These are phyloP conservation scores for Globisporangium echinulatum DNA, from an alignment of 352 stramenopile genomes.

Conservation along the genomic window DNA sequence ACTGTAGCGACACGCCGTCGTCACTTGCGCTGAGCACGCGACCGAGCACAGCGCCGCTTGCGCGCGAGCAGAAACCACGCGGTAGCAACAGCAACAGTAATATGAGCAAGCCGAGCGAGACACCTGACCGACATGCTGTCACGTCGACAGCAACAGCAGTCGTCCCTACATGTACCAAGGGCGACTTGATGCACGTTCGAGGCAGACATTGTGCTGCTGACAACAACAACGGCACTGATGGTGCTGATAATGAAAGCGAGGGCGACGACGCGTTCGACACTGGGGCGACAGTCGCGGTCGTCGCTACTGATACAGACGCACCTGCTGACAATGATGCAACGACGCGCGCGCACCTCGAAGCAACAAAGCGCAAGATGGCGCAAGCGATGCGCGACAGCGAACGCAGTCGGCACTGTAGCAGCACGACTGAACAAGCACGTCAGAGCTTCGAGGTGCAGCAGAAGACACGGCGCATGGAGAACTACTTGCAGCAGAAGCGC, in stretches of 20 bases:
- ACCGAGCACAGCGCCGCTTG: conserved; percentile 3
- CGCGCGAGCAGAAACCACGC: background rate
- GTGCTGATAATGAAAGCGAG: background rate
- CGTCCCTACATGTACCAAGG: no score
- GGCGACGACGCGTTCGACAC: conserved; percentile 4
- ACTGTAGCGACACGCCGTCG: conserved; percentile 7
- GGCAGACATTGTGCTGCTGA: no score
- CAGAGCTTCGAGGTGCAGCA: conserved; percentile 30
- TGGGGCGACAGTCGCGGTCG: background rate
- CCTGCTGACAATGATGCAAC: background rate
- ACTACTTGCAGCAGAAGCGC: conserved; percentile 67
- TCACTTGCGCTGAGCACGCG: background rate
- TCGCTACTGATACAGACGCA: background rate
- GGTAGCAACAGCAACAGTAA: background rate
- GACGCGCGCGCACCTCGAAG: conserved; percentile 34
- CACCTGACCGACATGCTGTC: background rate
- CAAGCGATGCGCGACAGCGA: conserved; percentile 33
- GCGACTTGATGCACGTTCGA: no score
- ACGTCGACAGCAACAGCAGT: no score
- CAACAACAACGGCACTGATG: background rate
- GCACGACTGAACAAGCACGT: conserved; percentile 25
- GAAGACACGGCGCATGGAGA: conserved; percentile 54
- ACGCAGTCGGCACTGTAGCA: conserved; percentile 13
- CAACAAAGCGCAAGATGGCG: conserved; percentile 44
- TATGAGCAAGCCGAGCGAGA: background rate